phyloP scores from a whole-genome alignment of 371 early-diverging fungal genomes.

The Lichtheimia corymbifera region DNA sequence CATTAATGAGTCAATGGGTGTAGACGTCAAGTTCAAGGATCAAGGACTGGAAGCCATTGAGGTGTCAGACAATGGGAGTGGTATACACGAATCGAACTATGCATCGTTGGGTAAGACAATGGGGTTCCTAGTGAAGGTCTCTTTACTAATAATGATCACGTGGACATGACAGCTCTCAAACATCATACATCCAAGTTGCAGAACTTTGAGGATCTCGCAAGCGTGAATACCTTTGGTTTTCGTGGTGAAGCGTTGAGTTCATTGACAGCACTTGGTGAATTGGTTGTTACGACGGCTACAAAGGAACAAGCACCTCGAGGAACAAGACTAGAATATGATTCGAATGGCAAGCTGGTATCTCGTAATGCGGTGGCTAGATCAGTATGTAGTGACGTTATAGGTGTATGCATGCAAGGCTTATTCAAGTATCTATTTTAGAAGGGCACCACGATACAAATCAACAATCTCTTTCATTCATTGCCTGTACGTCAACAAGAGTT shows the following conservation, averaged over 20 bases:
- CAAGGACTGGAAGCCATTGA: constrained; percentile 76
- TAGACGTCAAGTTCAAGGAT: constrained; percentile 82
- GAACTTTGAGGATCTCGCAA: constrained; percentile 70
- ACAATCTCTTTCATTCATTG: constrained; percentile 78
- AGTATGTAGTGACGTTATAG: constrained; percentile 16
- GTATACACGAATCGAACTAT: constrained; percentile 69
- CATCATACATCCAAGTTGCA: constrained; percentile 82
- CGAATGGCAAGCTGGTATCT: constrained; percentile 50
- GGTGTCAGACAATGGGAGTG: constrained; percentile 87
- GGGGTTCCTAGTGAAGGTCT: background rate
- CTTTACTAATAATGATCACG: background rate
- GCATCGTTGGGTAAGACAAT: constrained; percentile 55
- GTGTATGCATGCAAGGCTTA: background rate
- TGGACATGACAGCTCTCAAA: constrained; percentile 45
- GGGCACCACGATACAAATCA: constrained; percentile 87
- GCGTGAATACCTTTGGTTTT: constrained; percentile 77
- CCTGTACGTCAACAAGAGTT: constrained; percentile 93
- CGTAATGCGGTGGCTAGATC: constrained; percentile 54
- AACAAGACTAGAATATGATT: constrained; percentile 68
- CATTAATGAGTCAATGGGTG: background rate
- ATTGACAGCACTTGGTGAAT: constrained; percentile 63
- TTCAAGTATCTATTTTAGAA: constrained; percentile 19
- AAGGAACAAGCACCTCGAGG: constrained; percentile 68
- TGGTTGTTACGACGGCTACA: constrained; percentile 71
- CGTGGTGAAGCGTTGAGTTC: constrained; percentile 88